phyloP scores from a whole-genome alignment of 495 filamentous ascomycete genomes.

The Articulospora tetracladia region DNA sequence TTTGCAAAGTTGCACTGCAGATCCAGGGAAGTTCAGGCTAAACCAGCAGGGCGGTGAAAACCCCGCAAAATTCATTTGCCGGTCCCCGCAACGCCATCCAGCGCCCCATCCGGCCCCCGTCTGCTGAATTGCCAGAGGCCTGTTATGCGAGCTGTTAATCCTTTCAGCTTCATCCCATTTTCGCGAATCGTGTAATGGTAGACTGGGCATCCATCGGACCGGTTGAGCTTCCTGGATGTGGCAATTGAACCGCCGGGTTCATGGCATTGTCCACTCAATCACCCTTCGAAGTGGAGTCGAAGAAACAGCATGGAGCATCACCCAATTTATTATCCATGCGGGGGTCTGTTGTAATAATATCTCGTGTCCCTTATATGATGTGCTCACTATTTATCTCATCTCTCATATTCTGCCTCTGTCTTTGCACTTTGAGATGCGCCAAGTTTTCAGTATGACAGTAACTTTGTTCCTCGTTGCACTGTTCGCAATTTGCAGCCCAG shows the following conservation, averaged over 20 bases:
- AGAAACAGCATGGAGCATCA: too few relatives aligned
- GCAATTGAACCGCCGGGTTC: not conserved
- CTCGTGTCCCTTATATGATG: too few relatives aligned
- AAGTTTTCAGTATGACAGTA: not conserved
- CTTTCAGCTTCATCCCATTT: not conserved
- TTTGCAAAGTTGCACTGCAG: slow-evolving; percentile 10
- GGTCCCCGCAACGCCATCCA: slow-evolving; percentile 11
- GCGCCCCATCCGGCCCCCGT: not conserved
- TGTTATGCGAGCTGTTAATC: not conserved
- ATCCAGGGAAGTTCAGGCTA: slow-evolving; percentile 9
- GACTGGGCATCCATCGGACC: not conserved
- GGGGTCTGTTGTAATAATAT: too few relatives aligned
- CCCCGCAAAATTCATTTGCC: slow-evolving; percentile 24
- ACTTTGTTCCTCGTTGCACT: slow-evolving; percentile 1
- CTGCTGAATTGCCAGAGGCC: not conserved
- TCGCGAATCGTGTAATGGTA: not conserved
- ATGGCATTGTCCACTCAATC: not conserved
- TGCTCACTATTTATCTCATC: not conserved
- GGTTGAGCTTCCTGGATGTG: not conserved
- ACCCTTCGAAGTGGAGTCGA: not conserved
- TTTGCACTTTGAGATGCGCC: not conserved
- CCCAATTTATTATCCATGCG: too few relatives aligned
- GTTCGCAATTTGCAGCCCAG: slow-evolving; percentile 3
- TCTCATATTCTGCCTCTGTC: not conserved
- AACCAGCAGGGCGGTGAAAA: slow-evolving; percentile 1